Evolutionary conservation across 805 yeast genomes (phyloP), one percentile per base, ranked within the genome.

Genomic region (Candida boleticola): DNA sequence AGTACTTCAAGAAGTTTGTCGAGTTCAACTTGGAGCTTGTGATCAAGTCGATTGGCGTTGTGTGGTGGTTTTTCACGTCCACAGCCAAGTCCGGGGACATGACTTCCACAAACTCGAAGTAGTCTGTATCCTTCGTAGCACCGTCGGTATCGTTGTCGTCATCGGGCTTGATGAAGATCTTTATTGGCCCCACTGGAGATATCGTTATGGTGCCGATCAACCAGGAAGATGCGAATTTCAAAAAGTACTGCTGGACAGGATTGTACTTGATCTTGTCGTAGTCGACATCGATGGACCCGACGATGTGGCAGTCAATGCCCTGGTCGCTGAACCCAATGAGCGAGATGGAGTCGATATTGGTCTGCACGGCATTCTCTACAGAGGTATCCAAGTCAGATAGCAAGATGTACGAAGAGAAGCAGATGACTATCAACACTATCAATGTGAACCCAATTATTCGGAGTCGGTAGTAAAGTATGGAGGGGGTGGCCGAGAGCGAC

Each of bases 221-320:
- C 1, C 52, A 33, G 23, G 25, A 48, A 19, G 5, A 22, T n/a
- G 19, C 20, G 13, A 35, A 22, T 20, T 35, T 35, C 5, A 35
- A 26, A 35, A 35, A 17, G 18, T 20, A 9, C 13, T 35, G 14
- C 37, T 35, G 37, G n/a, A 35, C 10, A 6, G 29, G 29, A 16
- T 22, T 27, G 14, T 14, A 13, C 34, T 16, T 22, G 14, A 66
- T 49, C 6, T 52, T 42, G 37, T 53, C 58, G 45, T 67, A 68
- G 46, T 66, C 44, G 13, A 66, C 49, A 4, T 45, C 34, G 2
- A 66, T 40, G 0, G 55, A 38, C 3, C 64, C 65, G 3, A 48
- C 44, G 14, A 66, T 58, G 39, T 58, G 63, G 17, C 63, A 49
- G 18, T 56, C 50, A 4, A 64, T 35, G 2, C 74, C 73, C 5